Evolutionary conservation across 768 basidiomycete genomes (phyloP), one percentile per base, ranked within the genome.

Genomic region (Lactifluus volemus): DNA sequence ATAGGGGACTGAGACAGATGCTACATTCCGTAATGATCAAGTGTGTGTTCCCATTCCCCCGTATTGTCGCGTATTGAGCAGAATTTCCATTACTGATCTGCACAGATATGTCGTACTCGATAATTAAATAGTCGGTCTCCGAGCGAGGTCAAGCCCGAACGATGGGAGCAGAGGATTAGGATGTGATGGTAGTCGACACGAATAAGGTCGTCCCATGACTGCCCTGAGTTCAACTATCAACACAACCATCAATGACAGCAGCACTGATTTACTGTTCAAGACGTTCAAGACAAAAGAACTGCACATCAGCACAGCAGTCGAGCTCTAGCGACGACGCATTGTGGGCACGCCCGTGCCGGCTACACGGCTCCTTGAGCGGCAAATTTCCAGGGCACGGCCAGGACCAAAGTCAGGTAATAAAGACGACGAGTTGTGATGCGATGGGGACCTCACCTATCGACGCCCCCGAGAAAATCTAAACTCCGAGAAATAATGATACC

Each of bases 401-500:
- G 34, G 36, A 54, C 17, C 36, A 41, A 48, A 55, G 32, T 8
- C 34, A 45, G 36, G 55, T 48, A 53, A 48, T 41, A 48, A 55
- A 51, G 42, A 38, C 49, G 34, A 41, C 47, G 44, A 19, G 45
- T 49, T 48, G 60, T 21, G 50, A n/a, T 51, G 19, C 45, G 29
- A 53, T 52, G 38, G 45, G 55, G 4, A 45, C 19, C 36, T 39
- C 38, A 48, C 53, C 25, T 44, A 25, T 42, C 19, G 49, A 21
- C 14, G 30, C 11, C 34, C 25, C 42, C 12, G 29, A 42, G 5
- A 41, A 9, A 44, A 47, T 51, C n/a, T 44, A 53, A 62, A 62
- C 61, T 58, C 61, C 61, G 47, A 58, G 61, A 53, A 41, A 53
- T 38, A 42, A 59, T 59, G 44, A 42, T 42, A 25, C 49, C 49